Evolutionary conservation across 768 basidiomycete species (phyloP).

Genomic region (Bullera alba): DNA sequence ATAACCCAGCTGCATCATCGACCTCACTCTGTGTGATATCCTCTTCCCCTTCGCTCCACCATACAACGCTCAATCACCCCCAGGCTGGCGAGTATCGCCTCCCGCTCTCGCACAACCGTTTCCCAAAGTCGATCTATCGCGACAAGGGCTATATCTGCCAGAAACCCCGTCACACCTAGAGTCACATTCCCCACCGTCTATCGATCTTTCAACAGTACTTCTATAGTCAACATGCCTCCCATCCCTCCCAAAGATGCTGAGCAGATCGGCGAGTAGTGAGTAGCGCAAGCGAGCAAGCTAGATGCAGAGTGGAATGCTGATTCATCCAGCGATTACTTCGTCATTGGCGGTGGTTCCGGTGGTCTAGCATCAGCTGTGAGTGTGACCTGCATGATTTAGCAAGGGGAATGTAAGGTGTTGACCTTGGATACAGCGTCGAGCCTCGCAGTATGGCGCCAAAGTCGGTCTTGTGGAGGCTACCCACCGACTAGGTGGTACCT

Average conservation of each 20-base stretch:
- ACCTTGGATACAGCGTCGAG: constrained; percentile 65
- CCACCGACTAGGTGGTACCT: constrained; percentile 78
- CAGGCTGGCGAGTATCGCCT: no score
- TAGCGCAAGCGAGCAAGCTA: background rate
- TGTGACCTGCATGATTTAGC: no score
- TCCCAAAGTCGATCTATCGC: background rate
- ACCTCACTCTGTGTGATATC: no score
- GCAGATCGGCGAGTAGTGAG: constrained; percentile 36
- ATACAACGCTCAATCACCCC: no score
- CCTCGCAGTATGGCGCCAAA: constrained; percentile 84
- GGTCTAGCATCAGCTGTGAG: constrained; percentile 80
- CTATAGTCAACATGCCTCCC: constrained; percentile 37
- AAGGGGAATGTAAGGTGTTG: background rate
- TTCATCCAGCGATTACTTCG: constrained; percentile 59
- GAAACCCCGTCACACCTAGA: no score
- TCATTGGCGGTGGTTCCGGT: constrained; percentile 89
- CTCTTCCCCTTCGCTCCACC: no score
- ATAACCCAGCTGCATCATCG: no score
- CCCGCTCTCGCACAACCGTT: no score
- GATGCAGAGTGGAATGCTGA: constrained; percentile 47
- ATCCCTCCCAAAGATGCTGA: constrained; percentile 29
- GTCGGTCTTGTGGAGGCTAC: constrained; percentile 79
- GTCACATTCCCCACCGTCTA: background rate
- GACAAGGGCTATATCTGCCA: no score
- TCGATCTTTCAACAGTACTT: constrained; percentile 6